Evolutionary conservation across 2,329 filamentous ascomycete genomes (phyloP).

Genomic region (Diaporthe australafricana): DNA sequence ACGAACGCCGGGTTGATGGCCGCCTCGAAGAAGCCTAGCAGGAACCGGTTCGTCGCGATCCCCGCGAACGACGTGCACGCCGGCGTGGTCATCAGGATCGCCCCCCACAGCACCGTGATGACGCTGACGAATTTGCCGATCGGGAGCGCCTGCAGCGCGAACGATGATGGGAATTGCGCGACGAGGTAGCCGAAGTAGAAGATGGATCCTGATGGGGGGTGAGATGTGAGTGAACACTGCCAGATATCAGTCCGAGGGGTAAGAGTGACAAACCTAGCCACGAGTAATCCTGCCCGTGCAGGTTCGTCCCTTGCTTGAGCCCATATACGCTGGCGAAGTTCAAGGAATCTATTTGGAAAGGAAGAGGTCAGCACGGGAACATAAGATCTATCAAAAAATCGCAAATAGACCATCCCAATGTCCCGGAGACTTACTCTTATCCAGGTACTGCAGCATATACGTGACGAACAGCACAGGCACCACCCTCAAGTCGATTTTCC

Average conservation of each 20-base stretch:
- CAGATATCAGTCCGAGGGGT: conserved; percentile 22
- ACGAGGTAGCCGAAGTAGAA: conserved; percentile 64
- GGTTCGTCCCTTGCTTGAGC: conserved; percentile 57
- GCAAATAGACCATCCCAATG: background rate
- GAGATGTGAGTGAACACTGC: background rate
- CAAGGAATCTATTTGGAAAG: conserved; percentile 48
- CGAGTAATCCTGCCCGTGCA: conserved; percentile 61
- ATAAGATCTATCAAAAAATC: background rate
- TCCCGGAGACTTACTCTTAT: conserved; percentile 44
- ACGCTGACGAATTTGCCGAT: conserved; percentile 60
- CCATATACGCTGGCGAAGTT: conserved; percentile 64
- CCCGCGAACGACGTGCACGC: conserved; percentile 66
- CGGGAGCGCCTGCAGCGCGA: conserved; percentile 59
- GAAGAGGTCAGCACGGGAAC: background rate
- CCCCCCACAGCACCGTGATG: conserved; percentile 60
- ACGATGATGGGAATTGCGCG: conserved; percentile 57
- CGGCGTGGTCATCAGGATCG: conserved; percentile 59
- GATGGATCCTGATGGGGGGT: conserved; percentile 56
- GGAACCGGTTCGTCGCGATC: conserved; percentile 66
- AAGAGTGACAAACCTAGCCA: conserved; percentile 53
- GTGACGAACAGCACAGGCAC: conserved; percentile 47
- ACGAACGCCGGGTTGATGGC: conserved; percentile 68
- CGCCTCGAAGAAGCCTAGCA: conserved; percentile 68
- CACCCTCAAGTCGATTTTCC: conserved; percentile 47
- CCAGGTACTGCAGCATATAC: conserved; percentile 49